Base-by-base conservation (phyloP, 257 asterid genomes). In the Catharanthus roseus region DNA sequence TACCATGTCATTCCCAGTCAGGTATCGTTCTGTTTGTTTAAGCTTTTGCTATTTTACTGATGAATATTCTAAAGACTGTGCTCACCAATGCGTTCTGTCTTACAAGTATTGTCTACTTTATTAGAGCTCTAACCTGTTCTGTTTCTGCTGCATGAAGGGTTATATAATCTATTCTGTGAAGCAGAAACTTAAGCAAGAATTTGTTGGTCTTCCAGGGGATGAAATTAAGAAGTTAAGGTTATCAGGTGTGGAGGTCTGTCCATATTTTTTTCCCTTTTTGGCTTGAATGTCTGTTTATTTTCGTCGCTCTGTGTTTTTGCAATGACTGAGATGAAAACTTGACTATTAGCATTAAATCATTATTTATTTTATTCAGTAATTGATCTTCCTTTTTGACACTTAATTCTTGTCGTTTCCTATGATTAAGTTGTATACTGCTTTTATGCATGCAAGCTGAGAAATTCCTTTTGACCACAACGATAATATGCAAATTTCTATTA, bases 1-100 rank as follows among this genome's bases (percentile, higher is more conserved):
- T 91, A 88, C 78, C 97, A 89, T 68, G 89, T 67, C 75, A 84
- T 95, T 80, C 97, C 97, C 19, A 89, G 99, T 81, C 99, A 91
- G 98, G 98, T 93, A 3, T 71, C 57, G 26, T 74, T 36, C 13
- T n/a, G 24, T 62, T 79, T 71, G 56, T 49, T 49, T 49, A 36
- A 56, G 63, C 49, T 28, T 68, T 39, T 62, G 45, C 51, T 73
- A 55, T 19, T 67, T 26, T 23, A 18, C 55, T 18, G 55, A 2
- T 49, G 23, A 5, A 2, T 3, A 49, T 18, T 49, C 55, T 16
- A 49, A 49, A 49, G 24, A 18, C 66, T 6, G 24, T 71, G n/a
- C n/a, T 54, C 66, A 36, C 8, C 1, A 65, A 73, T 50, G 0
- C 23, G n/a, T 36, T 44, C 21, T 31, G 16, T 55, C 56, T 64